These are phyloP conservation scores for Endothia cerciana DNA, from an alignment of 2,329 filamentous ascomycete species.

Conservation along the genomic window DNA sequence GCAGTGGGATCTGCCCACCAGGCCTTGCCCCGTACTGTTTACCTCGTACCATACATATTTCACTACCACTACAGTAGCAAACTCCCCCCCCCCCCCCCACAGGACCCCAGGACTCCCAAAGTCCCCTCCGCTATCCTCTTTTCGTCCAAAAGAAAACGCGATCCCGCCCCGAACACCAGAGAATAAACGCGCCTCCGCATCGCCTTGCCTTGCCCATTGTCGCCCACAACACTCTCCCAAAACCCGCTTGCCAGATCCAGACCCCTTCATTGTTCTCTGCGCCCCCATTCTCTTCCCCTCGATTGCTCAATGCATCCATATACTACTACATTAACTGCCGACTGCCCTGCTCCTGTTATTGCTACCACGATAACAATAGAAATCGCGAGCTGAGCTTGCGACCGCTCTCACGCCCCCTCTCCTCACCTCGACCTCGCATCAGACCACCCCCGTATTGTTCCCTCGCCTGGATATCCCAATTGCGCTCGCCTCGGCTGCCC, in stretches of 20 bases:
- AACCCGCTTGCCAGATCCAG: constrained; percentile 6
- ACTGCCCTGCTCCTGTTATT: constrained; percentile 16
- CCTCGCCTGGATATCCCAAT: background rate
- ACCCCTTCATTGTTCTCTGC: constrained; percentile 18
- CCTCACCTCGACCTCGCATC: constrained; percentile 12
- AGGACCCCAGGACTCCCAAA: background rate
- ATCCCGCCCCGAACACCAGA: constrained; percentile 9
- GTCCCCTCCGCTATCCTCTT: constrained; percentile 21
- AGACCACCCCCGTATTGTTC: background rate
- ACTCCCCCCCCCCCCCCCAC: too few relatives aligned
- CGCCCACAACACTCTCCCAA: constrained; percentile 11
- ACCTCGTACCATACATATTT: too few relatives aligned
- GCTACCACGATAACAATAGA: constrained; percentile 4
- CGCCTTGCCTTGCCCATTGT: background rate
- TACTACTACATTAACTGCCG: constrained; percentile 8
- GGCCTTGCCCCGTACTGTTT: too few relatives aligned
- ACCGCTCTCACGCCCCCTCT: background rate
- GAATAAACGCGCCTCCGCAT: constrained; percentile 10
- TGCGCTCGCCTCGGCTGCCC: constrained; percentile 14
- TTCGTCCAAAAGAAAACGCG: constrained; percentile 19
- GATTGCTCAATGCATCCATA: constrained; percentile 27
- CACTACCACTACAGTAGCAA: too few relatives aligned
- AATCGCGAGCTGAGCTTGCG: constrained; percentile 17
- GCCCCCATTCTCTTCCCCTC: background rate
- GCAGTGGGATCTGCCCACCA: background rate